Evolutionary conservation across 306 rosid species (phyloP).

Genomic region (Pterocarpus santalinus): DNA sequence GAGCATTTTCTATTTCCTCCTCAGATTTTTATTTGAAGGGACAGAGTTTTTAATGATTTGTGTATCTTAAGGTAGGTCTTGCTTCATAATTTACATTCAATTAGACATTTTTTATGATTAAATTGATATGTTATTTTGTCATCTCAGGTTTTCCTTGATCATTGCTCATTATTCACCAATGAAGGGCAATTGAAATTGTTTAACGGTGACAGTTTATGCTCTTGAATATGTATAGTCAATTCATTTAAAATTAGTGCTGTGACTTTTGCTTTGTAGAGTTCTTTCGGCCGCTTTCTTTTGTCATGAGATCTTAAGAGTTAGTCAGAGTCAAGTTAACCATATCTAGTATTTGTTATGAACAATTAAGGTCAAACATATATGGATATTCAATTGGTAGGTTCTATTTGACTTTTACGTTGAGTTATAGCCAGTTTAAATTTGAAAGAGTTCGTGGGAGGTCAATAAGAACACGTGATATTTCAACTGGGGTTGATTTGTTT

Average conservation of each 20-base stretch:
- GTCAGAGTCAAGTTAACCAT: slow-evolving; percentile 36
- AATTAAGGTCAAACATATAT: slow-evolving; percentile 40
- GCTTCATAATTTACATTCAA: slow-evolving; percentile 46
- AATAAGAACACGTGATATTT: slow-evolving; percentile 34
- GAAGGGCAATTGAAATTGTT: slow-evolving; percentile 41
- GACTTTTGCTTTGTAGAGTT: background rate
- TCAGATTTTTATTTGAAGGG: slow-evolving; percentile 75
- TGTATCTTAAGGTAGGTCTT: slow-evolving; percentile 73
- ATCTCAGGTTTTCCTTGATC: slow-evolving; percentile 34
- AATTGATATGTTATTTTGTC: slow-evolving; percentile 44
- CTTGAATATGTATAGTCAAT: slow-evolving; percentile 11
- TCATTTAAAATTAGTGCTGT: slow-evolving; percentile 5
- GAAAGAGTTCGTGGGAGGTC: slow-evolving; percentile 45
- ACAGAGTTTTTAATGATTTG: slow-evolving; percentile 58
- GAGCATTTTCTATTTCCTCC: slow-evolving; percentile 62
- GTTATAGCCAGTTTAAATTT: slow-evolving; percentile 48
- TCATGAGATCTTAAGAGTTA: slow-evolving; percentile 21
- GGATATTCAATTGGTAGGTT: slow-evolving; percentile 42
- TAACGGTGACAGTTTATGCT: slow-evolving; percentile 36
- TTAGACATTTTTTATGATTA: slow-evolving; percentile 41
- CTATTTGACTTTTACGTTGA: slow-evolving; percentile 35
- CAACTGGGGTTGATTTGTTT: slow-evolving; percentile 14
- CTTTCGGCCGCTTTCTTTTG: background rate
- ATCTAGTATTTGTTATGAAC: slow-evolving; percentile 23
- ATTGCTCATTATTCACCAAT: slow-evolving; percentile 36